Percentiles rank a stretch among this genome's conserved stretches.
These are phyloP conservation scores for Ceratocystiopsis brevicomis DNA, from an alignment of 2,329 filamentous ascomycete genomes.

Conservation along the genomic window DNA sequence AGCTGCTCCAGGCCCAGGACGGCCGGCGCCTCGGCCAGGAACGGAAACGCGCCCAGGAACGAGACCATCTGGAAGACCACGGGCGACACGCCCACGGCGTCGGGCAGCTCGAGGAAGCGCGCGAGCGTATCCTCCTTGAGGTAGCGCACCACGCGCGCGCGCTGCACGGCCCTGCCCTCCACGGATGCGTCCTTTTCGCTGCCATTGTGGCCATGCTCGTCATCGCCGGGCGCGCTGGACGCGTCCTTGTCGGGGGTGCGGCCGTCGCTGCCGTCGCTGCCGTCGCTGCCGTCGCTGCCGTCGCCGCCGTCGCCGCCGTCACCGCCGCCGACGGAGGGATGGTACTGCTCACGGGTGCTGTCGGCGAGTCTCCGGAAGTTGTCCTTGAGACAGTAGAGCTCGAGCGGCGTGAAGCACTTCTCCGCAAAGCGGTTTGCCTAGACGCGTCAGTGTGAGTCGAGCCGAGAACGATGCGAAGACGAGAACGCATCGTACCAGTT, in stretches of 20 bases:
- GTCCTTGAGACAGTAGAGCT: conserved; percentile 55
- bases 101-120: conserved; percentile 55
- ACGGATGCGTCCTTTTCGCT: not conserved
- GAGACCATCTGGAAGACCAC: conserved; percentile 55
- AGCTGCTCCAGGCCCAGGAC: conserved; percentile 51
- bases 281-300: too few species aligned
- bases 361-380: conserved; percentile 56
- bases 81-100: conserved; percentile 45
- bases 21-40: conserved; percentile 49
- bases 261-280: not conserved
- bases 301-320: too few species aligned
- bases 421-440: conserved; percentile 46
- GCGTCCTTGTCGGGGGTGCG: too few species aligned
- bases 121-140: conserved; percentile 52
- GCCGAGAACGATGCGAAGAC: not conserved
- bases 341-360: conserved; percentile 1
- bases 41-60: conserved; percentile 55
- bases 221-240: not conserved
- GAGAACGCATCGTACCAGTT: conserved; percentile 31
- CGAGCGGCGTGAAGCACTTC: conserved; percentile 51
- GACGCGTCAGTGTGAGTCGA: not conserved
- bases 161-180: conserved; percentile 4
- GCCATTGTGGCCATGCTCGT: not conserved
- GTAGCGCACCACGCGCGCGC: conserved; percentile 41
- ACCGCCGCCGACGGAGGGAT: not conserved